These are phyloP conservation scores for Heteromeles arbutifolia DNA, from an alignment of 306 rosid genomes.

Conservation along the genomic window DNA sequence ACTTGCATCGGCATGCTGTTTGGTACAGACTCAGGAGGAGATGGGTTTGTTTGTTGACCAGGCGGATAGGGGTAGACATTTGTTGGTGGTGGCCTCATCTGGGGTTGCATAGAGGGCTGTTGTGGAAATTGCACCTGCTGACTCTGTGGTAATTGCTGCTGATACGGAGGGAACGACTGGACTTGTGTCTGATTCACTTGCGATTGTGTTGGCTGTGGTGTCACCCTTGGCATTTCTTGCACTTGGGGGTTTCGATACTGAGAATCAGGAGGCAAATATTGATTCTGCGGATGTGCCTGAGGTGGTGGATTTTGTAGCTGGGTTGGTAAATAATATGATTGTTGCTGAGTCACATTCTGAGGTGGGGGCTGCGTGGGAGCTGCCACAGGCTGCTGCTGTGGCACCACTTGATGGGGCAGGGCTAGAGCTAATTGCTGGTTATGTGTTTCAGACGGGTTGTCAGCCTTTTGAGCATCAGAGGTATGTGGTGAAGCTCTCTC, in stretches of 20 bases:
- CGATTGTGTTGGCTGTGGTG: slow-evolving; percentile 54
- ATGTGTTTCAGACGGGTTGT: slow-evolving; percentile 50
- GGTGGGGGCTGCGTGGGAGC: slow-evolving; percentile 51
- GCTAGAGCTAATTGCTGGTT: slow-evolving; percentile 94
- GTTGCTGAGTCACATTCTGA: slow-evolving; percentile 54
- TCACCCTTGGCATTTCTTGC: slow-evolving; percentile 51
- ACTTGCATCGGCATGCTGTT: slow-evolving; percentile 91
- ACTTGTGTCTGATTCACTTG: slow-evolving; percentile 53
- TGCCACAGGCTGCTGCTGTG: slow-evolving; percentile 48
- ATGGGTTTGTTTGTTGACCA: slow-evolving; percentile 51
- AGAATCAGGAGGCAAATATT: slow-evolving; percentile 58
- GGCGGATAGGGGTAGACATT: slow-evolving; percentile 58
- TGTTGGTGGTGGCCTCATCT: slow-evolving; percentile 50
- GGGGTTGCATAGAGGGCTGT: slow-evolving; percentile 61
- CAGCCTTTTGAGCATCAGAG: slow-evolving; percentile 52
- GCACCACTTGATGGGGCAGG: slow-evolving; percentile 65
- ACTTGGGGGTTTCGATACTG: slow-evolving; percentile 61
- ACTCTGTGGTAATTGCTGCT: slow-evolving; percentile 45
- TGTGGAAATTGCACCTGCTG: slow-evolving; percentile 52
- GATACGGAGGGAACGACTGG: slow-evolving; percentile 76
- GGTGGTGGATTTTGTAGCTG: slow-evolving; percentile 48
- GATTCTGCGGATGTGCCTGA: slow-evolving; percentile 53
- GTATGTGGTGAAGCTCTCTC: slow-evolving; percentile 57
- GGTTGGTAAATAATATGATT: slow-evolving; percentile 65
- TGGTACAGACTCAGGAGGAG: slow-evolving; percentile 58